A percentile compares a stretch with the other conserved stretches of the same genome.
These are phyloP conservation scores for Baorangia bicolor DNA, from an alignment of 768 basidiomycete species.

Conservation along the genomic window DNA sequence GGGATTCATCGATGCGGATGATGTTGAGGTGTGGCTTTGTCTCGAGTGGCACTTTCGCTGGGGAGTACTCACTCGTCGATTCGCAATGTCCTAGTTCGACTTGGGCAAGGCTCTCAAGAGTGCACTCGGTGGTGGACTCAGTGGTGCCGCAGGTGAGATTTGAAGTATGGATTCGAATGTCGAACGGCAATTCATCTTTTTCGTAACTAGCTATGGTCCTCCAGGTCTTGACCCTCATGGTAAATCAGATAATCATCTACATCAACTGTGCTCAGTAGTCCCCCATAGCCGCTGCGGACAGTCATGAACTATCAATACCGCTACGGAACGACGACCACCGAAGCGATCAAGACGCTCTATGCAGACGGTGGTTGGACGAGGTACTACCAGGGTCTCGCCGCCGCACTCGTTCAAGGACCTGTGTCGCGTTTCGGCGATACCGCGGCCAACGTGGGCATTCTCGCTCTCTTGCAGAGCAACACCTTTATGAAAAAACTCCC, in stretches of 20 bases:
- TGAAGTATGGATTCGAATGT: neutral
- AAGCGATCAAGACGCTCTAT: conserved; percentile 66
- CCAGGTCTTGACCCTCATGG: conserved; percentile 89
- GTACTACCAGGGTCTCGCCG: conserved; percentile 84
- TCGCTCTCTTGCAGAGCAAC: conserved; percentile 81
- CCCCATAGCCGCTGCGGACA: conserved; percentile 76
- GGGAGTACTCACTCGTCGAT: conserved; percentile 38
- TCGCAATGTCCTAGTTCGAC: conserved; percentile 62
- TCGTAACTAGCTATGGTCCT: conserved; percentile 77
- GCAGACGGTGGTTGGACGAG: conserved; percentile 76
- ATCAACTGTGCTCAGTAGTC: neutral
- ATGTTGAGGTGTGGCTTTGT: conserved; percentile 53
- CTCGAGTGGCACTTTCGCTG: conserved; percentile 35
- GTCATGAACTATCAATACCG: conserved; percentile 97
- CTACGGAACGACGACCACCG: conserved; percentile 74
- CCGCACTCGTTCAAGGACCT: conserved; percentile 86
- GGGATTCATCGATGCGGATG: conserved; percentile 65
- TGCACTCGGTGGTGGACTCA: conserved; percentile 88
- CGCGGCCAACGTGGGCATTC: conserved; percentile 88
- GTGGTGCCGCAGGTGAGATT: conserved; percentile 73
- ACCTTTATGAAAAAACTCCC: conserved; percentile 66
- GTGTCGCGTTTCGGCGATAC: conserved; percentile 91
- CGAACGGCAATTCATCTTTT: neutral
- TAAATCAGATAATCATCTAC: conserved; percentile 4
- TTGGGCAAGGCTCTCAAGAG: conserved; percentile 69